Base-by-base conservation (phyloP, 2,329 filamentous ascomycete species). In the Monosporascus sp. region DNA sequence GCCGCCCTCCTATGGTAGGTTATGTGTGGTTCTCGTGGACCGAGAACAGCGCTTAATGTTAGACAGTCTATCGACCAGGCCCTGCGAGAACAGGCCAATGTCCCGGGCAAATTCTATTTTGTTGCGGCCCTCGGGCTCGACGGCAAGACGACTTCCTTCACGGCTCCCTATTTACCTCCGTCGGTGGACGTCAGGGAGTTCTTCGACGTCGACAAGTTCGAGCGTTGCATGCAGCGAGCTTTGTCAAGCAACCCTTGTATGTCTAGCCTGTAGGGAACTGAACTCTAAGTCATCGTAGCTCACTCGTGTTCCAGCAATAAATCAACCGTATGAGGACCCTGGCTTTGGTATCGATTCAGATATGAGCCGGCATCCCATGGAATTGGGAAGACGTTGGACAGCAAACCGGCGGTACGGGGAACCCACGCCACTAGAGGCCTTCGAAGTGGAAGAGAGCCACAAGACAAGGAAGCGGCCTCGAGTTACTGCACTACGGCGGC, bases 31-130 rank as follows among this genome's bases (percentile, higher is more conserved):
- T 44, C 22, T 43, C 49, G 17, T 43, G 37, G 27, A 20, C 46
- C 22, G 7, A 15, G 24, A 11, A 8, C 56, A 50, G 22, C 22
- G n/a, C 61, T 65, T 50, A 66, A 38, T 22, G 24, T 48, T 39
- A 39, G 31, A 24, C 53, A 80, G 77, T 68, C 77, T 60, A 79
- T 83, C 37, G 74, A 75, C 37, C 72, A 75, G 55, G 79, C 76
- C 25, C 66, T 84, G 11, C 71, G 75, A 17, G 74, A 79, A 48
- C 70, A 78, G 41, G 82, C 79, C 58, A 72, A 74, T 38, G 79
- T 83, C 46, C 72, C 76, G 2, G 75, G 74, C 11, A 72, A 74
- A 49, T 70, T 70, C 55, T 83, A 77, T 61, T 82, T 83, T 57
- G 70, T 83, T 37, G 78, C 75, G 11, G 74, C 73, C 2, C 67